Evolutionary conservation across 2,329 filamentous ascomycete genomes (phyloP).

Genomic region (Fusarium tanahbumbuense): DNA sequence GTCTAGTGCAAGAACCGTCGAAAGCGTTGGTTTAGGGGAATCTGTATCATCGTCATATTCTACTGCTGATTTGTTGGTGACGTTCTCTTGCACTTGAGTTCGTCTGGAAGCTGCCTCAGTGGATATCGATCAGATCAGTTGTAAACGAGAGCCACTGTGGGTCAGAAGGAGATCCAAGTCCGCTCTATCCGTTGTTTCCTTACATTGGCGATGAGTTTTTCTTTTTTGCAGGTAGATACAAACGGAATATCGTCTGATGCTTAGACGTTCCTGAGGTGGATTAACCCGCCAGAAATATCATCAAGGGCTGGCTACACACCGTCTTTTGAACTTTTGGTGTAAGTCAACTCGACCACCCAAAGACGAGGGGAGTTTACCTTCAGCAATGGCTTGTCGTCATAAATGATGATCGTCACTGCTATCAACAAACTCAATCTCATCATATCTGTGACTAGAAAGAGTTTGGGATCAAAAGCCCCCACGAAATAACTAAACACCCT

Average conservation of each 20-base stretch:
- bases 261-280: not conserved
- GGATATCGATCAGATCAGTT: slow-evolving; percentile 25
- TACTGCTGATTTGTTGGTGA: not conserved
- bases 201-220: not conserved
- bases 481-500: slow-evolving; percentile 24
- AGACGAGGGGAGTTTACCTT: not conserved
- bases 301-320: slow-evolving; percentile 27
- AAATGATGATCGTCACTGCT: slow-evolving; percentile 11
- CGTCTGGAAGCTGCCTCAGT: slow-evolving; percentile 7
- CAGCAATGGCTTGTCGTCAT: slow-evolving; percentile 26
- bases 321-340: slow-evolving; percentile 31
- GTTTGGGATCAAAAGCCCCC: slow-evolving; percentile 12
- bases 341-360: slow-evolving; percentile 5
- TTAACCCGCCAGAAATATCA: not conserved
- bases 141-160: slow-evolving; percentile 3
- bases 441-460: slow-evolving; percentile 11
- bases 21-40: not conserved
- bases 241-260: slow-evolving; percentile 7
- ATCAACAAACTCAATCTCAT: slow-evolving; percentile 22
- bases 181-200: slow-evolving; percentile 5
- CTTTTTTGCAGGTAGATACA: not conserved
- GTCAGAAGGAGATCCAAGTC: slow-evolving; percentile 28
- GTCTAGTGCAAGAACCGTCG: not conserved
- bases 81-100: not conserved
- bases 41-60: not conserved